phyloP scores from a whole-genome alignment of 2,329 filamentous ascomycete genomes.

The Ceratocystis colombiana region DNA sequence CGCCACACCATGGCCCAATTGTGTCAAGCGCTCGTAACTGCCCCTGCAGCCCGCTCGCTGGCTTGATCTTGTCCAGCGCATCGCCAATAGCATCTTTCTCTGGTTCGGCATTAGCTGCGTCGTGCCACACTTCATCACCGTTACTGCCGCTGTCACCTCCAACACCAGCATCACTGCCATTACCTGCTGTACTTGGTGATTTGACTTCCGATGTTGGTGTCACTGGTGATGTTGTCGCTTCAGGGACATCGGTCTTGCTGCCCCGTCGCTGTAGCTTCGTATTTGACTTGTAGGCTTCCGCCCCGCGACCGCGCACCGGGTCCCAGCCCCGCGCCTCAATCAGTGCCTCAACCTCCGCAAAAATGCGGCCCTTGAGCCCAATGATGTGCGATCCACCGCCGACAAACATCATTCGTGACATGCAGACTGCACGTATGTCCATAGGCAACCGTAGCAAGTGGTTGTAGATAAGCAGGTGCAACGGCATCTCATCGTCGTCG shows the following conservation, averaged over 20 bases:
- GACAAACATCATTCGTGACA: constrained; percentile 78
- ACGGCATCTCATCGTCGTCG: constrained; percentile 76
- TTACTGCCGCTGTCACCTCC: constrained; percentile 18
- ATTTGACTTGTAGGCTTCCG: constrained; percentile 44
- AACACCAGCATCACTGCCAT: constrained; percentile 14
- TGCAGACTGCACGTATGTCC: constrained; percentile 74
- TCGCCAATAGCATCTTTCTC: constrained; percentile 50
- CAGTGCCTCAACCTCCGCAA: constrained; percentile 62
- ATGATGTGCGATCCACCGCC: constrained; percentile 71
- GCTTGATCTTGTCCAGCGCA: constrained; percentile 40
- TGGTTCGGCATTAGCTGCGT: constrained; percentile 38
- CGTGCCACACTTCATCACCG: constrained; percentile 33
- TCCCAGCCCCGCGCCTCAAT: constrained; percentile 67
- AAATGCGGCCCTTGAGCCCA: constrained; percentile 65
- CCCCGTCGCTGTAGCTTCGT: constrained; percentile 35
- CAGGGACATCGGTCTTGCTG: background rate
- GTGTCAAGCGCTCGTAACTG: constrained; percentile 56
- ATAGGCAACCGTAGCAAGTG: constrained; percentile 65
- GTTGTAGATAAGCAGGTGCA: constrained; percentile 67
- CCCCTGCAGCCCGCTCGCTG: constrained; percentile 39
- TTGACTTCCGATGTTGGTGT: constrained; percentile 22
- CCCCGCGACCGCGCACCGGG: constrained; percentile 58
- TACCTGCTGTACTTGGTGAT: background rate
- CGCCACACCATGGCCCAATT: constrained; percentile 64
- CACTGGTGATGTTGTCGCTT: no score